Conservation (phyloP, 176 grass and related monocot genomes). For the Aegilops speltoides region DNA sequence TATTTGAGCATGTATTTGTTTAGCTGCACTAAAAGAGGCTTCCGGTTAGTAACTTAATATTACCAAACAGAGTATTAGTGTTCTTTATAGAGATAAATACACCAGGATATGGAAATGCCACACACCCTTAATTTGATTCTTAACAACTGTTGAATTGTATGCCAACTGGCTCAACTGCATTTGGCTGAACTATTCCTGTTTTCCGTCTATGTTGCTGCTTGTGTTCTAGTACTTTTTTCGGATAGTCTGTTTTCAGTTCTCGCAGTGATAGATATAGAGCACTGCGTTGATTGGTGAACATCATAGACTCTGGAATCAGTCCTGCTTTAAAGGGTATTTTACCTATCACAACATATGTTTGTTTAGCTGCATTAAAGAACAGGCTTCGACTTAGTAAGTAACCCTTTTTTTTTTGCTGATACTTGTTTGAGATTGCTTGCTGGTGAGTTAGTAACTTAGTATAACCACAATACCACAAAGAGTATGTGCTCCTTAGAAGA, state of each 20-base stretch:
- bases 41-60: background rate
- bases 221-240: background rate
- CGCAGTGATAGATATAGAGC: too few species aligned
- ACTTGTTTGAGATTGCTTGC: too few species aligned
- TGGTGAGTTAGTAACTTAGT: too few species aligned
- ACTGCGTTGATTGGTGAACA: too few species aligned
- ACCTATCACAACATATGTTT: too few species aligned
- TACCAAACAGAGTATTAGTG: background rate
- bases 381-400: too few species aligned
- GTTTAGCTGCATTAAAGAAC: too few species aligned
- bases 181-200: background rate
- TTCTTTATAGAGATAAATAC: background rate
- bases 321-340: too few species aligned
- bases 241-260: background rate
- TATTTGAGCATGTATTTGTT: background rate
- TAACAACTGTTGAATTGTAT: background rate
- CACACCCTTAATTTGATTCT: background rate
- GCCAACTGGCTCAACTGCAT: background rate
- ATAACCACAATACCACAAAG: too few species aligned
- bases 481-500: too few species aligned
- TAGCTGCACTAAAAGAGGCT: background rate
- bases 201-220: background rate
- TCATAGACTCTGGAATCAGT: too few species aligned
- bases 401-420: too few species aligned
- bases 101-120: background rate